phyloP scores from a whole-genome alignment of 805 yeast genomes.

The Myxozyma monticola region DNA sequence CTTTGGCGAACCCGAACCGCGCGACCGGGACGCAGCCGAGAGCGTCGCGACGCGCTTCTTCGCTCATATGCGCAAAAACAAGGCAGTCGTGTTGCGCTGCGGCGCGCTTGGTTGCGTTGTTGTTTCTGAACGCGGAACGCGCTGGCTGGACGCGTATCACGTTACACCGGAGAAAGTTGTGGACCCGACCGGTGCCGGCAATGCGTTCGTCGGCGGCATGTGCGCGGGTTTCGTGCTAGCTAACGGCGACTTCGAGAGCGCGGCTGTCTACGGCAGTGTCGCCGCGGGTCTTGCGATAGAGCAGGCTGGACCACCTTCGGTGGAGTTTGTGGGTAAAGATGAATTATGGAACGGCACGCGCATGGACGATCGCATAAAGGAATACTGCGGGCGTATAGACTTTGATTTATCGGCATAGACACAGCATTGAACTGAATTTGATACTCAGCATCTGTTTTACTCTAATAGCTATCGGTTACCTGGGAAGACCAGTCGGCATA shows the following conservation, averaged over 20 bases:
- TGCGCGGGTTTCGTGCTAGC: conserved; percentile 56
- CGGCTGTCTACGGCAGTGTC: conserved; percentile 67
- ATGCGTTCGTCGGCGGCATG: conserved; percentile 81
- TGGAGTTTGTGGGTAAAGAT: conserved; percentile 26
- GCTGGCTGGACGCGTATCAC: conserved; percentile 78
- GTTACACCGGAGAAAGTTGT: conserved; percentile 49
- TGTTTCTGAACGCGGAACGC: conserved; percentile 35
- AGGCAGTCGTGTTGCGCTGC: conserved; percentile 68
- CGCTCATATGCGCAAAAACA: conserved; percentile 42
- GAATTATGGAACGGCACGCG: conserved; percentile 62
- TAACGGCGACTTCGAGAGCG: conserved; percentile 44
- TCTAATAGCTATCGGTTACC: too few species aligned
- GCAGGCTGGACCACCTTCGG: conserved; percentile 55
- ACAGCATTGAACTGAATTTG: too few species aligned
- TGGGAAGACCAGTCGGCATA: too few species aligned
- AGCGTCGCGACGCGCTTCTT: conserved; percentile 46
- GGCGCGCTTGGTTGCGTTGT: conserved; percentile 71
- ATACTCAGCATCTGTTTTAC: too few species aligned
- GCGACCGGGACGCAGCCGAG: conserved; percentile 44
- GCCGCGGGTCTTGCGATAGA: conserved; percentile 84
- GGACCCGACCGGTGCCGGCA: conserved; percentile 97
- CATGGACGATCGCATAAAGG: conserved; percentile 7
- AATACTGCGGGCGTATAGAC: too few species aligned
- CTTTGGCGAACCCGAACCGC: conserved; percentile 51
- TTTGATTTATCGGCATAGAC: too few species aligned